These are phyloP conservation scores for Clonostachys rosea DNA, from an alignment of 2,329 filamentous ascomycete genomes.

Conservation along the genomic window DNA sequence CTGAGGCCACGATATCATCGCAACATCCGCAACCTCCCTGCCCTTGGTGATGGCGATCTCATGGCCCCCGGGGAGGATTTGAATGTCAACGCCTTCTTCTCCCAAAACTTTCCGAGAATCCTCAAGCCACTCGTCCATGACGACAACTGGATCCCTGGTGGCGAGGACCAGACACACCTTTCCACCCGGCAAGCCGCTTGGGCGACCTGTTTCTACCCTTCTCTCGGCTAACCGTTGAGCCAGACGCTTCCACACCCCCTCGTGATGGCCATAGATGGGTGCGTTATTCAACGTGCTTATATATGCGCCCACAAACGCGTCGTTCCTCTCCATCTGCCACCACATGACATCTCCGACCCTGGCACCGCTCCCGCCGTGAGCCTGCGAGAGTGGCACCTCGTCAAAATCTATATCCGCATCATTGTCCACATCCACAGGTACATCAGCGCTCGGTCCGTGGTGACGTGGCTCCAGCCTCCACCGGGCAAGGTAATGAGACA, in stretches of 20 bases:
- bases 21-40: conserved; percentile 45
- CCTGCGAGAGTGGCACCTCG: conserved; percentile 44
- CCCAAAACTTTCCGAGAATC: conserved; percentile 57
- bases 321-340: conserved; percentile 66
- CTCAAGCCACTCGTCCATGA: conserved; percentile 57
- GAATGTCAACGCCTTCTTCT: conserved; percentile 48
- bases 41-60: conserved; percentile 63
- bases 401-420: conserved; percentile 37
- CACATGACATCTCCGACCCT: conserved; percentile 54
- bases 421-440: conserved; percentile 32
- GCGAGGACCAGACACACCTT: conserved; percentile 65
- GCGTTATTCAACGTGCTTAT: conserved; percentile 66
- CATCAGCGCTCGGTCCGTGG: conserved; percentile 23
- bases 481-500: conserved; percentile 49
- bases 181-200: conserved; percentile 28
- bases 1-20: conserved; percentile 23
- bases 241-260: conserved; percentile 55
- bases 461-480: conserved; percentile 39
- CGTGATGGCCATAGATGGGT: conserved; percentile 59
- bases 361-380: conserved; percentile 34
- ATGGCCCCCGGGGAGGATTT: conserved; percentile 59
- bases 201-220: conserved; percentile 7
- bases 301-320: conserved; percentile 66
- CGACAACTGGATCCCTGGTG: conserved; percentile 60
- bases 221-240: conserved; percentile 24